These are phyloP conservation scores for Ascoidea rubescens DNA, from an alignment of 805 yeast genomes.

Conservation along the genomic window DNA sequence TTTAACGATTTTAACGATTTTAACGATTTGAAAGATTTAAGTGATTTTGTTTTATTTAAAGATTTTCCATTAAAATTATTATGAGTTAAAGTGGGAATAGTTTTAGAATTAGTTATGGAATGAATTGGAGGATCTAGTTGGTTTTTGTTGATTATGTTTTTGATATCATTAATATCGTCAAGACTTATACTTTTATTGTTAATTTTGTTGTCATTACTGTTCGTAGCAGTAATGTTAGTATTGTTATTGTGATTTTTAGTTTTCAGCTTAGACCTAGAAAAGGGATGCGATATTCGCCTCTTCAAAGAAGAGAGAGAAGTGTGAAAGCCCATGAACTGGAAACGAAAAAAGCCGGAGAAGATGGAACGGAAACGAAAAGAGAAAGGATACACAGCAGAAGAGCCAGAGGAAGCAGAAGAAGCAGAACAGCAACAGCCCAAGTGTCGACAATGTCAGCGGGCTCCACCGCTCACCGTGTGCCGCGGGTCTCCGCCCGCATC, in stretches of 20 bases:
- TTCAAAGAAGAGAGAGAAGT: not conserved
- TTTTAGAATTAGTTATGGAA: not conserved
- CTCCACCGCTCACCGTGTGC: too few species aligned
- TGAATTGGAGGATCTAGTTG: not conserved
- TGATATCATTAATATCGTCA: too few species aligned
- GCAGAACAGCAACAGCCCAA: not conserved
- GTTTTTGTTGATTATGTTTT: too few species aligned
- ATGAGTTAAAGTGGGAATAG: too few species aligned
- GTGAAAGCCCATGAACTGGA: not conserved
- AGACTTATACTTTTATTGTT: too few species aligned
- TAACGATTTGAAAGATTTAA: not conserved
- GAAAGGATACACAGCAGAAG: not conserved
- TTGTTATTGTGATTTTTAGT: too few species aligned
- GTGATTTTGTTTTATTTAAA: not conserved
- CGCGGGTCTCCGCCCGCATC: too few species aligned
- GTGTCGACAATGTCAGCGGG: not conserved
- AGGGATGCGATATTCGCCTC: not conserved
- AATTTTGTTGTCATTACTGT: not conserved
- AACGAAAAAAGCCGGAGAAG: not conserved
- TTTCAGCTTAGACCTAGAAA: too few species aligned
- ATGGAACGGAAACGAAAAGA: not conserved
- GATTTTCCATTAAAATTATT: not conserved
- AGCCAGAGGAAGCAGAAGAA: not conserved
- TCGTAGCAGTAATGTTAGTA: not conserved
- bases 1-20: not conserved